phyloP scores from a whole-genome alignment of 176 grass and related monocot species.

The Carex kokanica region DNA sequence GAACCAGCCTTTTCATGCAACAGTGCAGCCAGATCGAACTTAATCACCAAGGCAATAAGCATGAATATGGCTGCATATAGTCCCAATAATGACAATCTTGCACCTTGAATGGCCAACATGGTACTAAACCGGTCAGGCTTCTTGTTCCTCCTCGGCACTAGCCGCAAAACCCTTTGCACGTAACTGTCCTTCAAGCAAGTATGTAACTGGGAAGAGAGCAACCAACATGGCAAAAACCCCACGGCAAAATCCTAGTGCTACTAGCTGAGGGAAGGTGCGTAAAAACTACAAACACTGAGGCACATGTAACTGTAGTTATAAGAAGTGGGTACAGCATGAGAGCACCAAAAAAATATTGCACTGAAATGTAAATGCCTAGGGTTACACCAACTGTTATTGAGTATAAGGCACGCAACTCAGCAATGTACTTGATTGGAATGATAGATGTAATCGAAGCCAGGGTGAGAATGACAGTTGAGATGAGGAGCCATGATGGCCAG shows the following conservation, averaged over 20 bases:
- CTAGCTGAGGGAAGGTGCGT: conserved; percentile 91
- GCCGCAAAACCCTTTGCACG: conserved; percentile 55
- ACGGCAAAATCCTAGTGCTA: conserved; percentile 89
- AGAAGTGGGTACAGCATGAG: conserved; percentile 91
- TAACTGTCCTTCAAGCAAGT: conserved; percentile 92
- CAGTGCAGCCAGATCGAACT: conserved; percentile 82
- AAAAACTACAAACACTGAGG: conserved; percentile 79
- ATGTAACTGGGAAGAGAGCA: conserved; percentile 83
- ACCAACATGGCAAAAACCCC: conserved; percentile 91
- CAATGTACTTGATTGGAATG: conserved; percentile 94
- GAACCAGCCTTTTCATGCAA: conserved; percentile 65
- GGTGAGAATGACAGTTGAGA: conserved; percentile 78
- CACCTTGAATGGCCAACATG: conserved; percentile 86
- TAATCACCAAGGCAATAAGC: conserved; percentile 87
- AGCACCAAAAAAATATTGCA: conserved; percentile 91
- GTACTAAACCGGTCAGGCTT: conserved; percentile 79
- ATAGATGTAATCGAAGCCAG: conserved; percentile 80
- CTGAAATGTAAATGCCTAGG: conserved; percentile 90
- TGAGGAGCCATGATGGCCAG: conserved; percentile 96
- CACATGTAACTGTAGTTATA: conserved; percentile 68
- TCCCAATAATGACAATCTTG: conserved; percentile 90
- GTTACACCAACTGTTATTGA: conserved; percentile 69
- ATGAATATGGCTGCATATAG: conserved; percentile 98
- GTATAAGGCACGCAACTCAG: conserved; percentile 76
- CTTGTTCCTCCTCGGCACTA: conserved; percentile 47